Conservation (phyloP, 805 yeast species). For the Zygoascus flipseniorum region DNA sequence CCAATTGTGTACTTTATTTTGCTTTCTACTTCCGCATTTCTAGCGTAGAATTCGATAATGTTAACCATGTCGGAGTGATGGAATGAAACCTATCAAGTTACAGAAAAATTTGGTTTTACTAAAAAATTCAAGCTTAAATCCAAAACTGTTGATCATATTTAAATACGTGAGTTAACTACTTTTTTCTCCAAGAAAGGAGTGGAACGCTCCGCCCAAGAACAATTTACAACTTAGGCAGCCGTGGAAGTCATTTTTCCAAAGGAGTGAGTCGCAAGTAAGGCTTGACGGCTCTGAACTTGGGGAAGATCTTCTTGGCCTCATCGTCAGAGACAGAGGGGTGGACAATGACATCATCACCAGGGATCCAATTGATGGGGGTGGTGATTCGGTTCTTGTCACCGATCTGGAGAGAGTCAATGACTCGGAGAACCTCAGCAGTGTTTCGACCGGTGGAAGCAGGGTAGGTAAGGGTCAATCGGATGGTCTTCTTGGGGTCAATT, state of each 20-base stretch:
- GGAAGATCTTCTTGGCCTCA: conserved; percentile 77
- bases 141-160: too few species aligned
- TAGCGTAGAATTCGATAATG: too few species aligned
- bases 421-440: conserved; percentile 89
- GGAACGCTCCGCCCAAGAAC: too few species aligned
- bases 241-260: conserved; percentile 13
- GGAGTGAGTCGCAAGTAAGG: conserved; percentile 80
- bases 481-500: conserved; percentile 86
- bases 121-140: too few species aligned
- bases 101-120: too few species aligned
- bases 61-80: too few species aligned
- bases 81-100: too few species aligned
- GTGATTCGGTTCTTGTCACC: conserved; percentile 84
- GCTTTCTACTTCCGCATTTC: too few species aligned
- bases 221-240: background rate
- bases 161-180: too few species aligned
- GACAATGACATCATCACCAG: conserved; percentile 88
- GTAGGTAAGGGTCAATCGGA: conserved; percentile 79
- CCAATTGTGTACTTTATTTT: too few species aligned
- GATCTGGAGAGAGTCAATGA: conserved; percentile 79
- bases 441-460: conserved; percentile 96
- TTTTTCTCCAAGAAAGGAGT: too few species aligned
- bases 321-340: conserved; percentile 84
- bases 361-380: conserved; percentile 90
- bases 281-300: conserved; percentile 80